These are phyloP conservation scores for Beta macrorhiza DNA, from an alignment of 179 eudicot genomes.

Conservation along the genomic window DNA sequence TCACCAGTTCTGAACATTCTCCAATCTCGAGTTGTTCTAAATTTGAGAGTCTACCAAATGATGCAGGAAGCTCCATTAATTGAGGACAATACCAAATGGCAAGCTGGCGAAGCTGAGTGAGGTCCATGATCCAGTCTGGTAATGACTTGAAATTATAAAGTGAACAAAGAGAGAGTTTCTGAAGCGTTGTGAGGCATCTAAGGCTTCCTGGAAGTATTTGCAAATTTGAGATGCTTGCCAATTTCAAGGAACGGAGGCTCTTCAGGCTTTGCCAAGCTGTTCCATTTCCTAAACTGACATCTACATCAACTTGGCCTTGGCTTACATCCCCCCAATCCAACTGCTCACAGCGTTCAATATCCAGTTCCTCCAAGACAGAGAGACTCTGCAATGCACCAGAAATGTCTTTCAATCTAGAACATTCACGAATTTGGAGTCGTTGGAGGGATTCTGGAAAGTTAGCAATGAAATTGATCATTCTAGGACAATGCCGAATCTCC, in stretches of 20 bases:
- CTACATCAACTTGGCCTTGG: no score
- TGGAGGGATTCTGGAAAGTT: no score
- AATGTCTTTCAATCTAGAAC: no score
- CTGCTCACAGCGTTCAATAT: background rate
- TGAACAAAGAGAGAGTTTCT: background rate
- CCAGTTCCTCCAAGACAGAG: background rate
- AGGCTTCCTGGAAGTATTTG: background rate
- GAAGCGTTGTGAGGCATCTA: background rate
- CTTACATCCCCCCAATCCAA: background rate
- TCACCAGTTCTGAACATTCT: background rate
- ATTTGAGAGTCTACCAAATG: background rate
- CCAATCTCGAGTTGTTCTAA: background rate
- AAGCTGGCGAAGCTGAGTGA: background rate
- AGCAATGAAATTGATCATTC: no score
- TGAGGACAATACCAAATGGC: background rate
- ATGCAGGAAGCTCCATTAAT: background rate
- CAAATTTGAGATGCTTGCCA: background rate
- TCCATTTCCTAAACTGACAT: no score
- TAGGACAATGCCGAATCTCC: no score
- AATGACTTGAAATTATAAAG: background rate
- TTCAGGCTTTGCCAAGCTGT: conserved; percentile 3
- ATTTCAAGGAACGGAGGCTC: background rate
- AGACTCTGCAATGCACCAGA: no score
- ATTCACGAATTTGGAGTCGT: no score
- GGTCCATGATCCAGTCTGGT: background rate